A percentile compares a stretch with the other conserved stretches of the same genome.
These are phyloP conservation scores for Adansonia rubrostipa DNA, from an alignment of 441 rosid species.

Conservation along the genomic window DNA sequence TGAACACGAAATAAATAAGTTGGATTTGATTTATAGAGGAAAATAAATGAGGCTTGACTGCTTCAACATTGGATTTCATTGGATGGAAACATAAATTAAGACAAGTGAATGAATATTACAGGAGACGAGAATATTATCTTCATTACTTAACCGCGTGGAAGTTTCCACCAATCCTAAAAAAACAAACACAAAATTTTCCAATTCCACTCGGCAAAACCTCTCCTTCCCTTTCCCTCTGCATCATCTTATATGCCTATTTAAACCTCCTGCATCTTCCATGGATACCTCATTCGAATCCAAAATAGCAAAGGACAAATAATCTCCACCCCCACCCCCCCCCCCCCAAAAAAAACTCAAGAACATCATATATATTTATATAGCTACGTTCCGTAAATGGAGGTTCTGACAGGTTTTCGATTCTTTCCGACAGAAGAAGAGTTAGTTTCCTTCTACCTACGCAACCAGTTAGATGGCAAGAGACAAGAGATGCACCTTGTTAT, in stretches of 20 bases:
- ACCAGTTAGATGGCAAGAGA: conserved; percentile 59
- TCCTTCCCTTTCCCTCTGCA: neutral
- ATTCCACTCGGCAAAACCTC: conserved; percentile 50
- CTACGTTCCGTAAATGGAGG: conserved; percentile 34
- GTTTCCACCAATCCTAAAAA: conserved; percentile 27
- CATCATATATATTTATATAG: neutral
- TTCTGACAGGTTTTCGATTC: conserved; percentile 65
- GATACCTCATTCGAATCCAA: neutral
- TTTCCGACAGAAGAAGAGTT: conserved; percentile 89
- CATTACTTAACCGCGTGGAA: conserved; percentile 62
- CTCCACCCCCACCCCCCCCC: too few species aligned
- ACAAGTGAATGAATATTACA: neutral
- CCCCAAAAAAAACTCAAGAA: neutral
- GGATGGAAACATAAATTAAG: neutral
- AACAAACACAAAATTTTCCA: conserved; percentile 40
- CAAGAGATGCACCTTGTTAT: conserved; percentile 53
- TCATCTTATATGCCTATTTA: neutral
- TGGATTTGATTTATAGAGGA: too few species aligned
- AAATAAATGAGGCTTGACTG: conserved; percentile 35
- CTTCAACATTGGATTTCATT: conserved; percentile 38
- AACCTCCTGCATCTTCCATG: neutral
- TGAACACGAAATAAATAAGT: neutral
- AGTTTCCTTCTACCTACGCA: conserved; percentile 65
- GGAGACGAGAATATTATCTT: neutral
- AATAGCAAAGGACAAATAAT: neutral